Evolutionary conservation across 768 basidiomycete genomes (phyloP), one percentile per base, ranked within the genome.

Genomic region (Hypholoma fasciculare): DNA sequence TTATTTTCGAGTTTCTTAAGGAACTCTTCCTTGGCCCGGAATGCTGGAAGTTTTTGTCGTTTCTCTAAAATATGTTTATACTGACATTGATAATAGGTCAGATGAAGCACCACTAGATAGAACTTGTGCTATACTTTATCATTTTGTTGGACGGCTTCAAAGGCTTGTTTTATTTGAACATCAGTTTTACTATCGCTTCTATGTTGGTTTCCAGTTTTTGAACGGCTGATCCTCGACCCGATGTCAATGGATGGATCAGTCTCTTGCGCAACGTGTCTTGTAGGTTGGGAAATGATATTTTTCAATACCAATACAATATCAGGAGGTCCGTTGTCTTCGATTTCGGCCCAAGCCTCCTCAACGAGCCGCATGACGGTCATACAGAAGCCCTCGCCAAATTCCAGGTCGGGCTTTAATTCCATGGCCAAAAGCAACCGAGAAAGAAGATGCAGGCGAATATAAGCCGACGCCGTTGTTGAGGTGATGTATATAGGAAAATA

Each of bases 371-470:
- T 83, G 4, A 82, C 74, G 12, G 84, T 83, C 72, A 91, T 87
- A 49, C 88, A 80, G 56, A 94, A 86, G 1, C 90, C 87, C 66
- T 90, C 87, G 0, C 84, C 89, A 0, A 78, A 69, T 56, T 87
- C 82, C n/a, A 86, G 68, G 40, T 91, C 83, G 19, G 80, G 77
- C 2, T 77, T 78, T 6, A 72, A 71, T 52, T 82, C 73, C 70
- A 90, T 80, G 9, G 79, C 82, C 5, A 69, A 53, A n/a, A 94
- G 76, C 17, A 94, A 74, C 23, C 75, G 75, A 4, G 86, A 81
- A 36, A 92, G 79, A n/a, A 97, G 80, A 66, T 96, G 87, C 4
- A 96, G 81, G 19, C 92, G 86, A 55, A 96, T 76, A 70, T 96
- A 96, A 1, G 92, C 82, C 0, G 95, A 83, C 4, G 89, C 76